These are phyloP conservation scores for Jaltomata sinuosa DNA, from an alignment of 257 asterid species.

Conservation along the genomic window DNA sequence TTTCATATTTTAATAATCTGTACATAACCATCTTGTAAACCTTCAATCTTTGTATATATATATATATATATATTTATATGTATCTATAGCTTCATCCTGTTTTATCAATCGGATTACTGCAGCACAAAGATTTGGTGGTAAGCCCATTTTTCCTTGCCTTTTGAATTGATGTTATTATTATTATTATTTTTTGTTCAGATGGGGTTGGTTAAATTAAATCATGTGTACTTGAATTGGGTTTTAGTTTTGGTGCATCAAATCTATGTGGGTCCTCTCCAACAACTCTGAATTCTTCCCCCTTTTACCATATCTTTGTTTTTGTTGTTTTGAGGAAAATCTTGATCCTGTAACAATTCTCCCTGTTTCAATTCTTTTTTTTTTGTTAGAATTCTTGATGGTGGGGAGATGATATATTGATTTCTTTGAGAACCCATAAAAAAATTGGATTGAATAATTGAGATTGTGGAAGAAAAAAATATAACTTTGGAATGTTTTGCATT, in stretches of 20 bases:
- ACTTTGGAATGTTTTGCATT: background rate
- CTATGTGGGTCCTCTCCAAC: slow-evolving; percentile 15
- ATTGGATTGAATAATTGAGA: background rate
- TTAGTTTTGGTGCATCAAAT: slow-evolving; percentile 7
- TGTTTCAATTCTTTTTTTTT: background rate
- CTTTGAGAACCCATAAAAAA: background rate
- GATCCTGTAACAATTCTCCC: background rate
- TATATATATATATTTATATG: background rate
- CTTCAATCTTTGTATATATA: background rate
- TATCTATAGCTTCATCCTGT: slow-evolving; percentile 18
- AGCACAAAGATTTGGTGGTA: slow-evolving; percentile 47
- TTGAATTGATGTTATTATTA: background rate
- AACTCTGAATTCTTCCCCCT: background rate
- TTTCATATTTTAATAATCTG: background rate
- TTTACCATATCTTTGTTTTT: background rate
- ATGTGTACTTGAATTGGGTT: too few relatives aligned
- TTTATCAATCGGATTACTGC: slow-evolving; percentile 20
- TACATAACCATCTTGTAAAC: background rate
- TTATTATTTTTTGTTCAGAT: background rate
- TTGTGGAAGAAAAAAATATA: background rate
- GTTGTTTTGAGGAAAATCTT: background rate
- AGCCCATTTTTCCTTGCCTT: slow-evolving; percentile 2
- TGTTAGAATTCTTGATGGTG: background rate
- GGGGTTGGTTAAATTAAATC: slow-evolving; percentile 6
- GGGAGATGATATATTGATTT: background rate